A percentile compares a stretch with the other conserved stretches of the same genome.
These are phyloP conservation scores for Aphanocladium album DNA, from an alignment of 2,329 filamentous ascomycete genomes.

Conservation along the genomic window DNA sequence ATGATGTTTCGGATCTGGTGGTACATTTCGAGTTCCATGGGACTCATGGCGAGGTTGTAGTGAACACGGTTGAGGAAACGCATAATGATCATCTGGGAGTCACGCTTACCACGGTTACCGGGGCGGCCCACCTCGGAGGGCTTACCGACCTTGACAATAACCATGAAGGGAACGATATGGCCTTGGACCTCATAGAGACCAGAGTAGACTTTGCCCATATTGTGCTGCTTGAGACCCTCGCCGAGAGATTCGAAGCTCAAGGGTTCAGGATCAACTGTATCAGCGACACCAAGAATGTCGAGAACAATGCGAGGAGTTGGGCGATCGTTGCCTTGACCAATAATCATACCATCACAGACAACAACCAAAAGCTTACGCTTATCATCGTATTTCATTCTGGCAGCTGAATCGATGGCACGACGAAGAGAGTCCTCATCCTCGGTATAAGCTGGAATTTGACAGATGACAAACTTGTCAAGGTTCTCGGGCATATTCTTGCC, in stretches of 20 bases:
- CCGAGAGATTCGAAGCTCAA: conserved; percentile 95
- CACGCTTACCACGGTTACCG: conserved; percentile 97
- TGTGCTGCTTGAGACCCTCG: conserved; percentile 95
- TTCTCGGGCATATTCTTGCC: conserved; percentile 90
- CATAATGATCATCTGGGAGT: conserved; percentile 98
- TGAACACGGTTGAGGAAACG: conserved; percentile 98
- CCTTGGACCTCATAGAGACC: conserved; percentile 96
- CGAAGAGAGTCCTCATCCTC: conserved; percentile 97
- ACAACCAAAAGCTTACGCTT: conserved; percentile 94
- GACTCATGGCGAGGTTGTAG: conserved; percentile 95
- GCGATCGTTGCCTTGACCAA: conserved; percentile 94
- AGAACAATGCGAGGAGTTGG: conserved; percentile 93
- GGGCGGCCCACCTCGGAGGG: conserved; percentile 92
- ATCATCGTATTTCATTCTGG: conserved; percentile 94
- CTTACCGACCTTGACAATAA: conserved; percentile 96
- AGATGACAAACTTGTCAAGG: conserved; percentile 97
- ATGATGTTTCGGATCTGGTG: conserved; percentile 99
- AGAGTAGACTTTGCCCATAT: conserved; percentile 98
- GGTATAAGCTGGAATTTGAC: conserved; percentile 94
- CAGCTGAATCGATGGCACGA: conserved; percentile 93
- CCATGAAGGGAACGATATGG: conserved; percentile 95
- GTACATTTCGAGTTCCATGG: conserved; percentile 95
- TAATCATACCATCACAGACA: conserved; percentile 98
- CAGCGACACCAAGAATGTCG: conserved; percentile 92
- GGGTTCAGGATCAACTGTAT: conserved; percentile 89